Conservation (phyloP, 2,329 filamentous ascomycete genomes). For the Fusarium sp. region DNA sequence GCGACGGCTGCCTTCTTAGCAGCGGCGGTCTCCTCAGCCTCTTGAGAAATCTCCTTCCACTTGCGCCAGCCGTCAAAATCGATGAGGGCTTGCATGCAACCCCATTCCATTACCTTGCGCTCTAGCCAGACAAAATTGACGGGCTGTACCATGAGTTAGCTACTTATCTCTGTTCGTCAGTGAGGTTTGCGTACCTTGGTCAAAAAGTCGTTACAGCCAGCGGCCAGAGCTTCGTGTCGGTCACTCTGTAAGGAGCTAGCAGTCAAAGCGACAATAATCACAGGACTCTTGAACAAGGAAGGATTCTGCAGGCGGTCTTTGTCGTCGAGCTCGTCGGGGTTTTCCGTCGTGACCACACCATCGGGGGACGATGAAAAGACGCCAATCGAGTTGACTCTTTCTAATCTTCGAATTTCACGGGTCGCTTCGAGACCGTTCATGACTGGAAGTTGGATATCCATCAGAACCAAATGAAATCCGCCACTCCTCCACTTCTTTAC, state of each 20-base stretch:
- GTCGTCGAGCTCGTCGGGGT: constrained; percentile 60
- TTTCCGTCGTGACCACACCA: constrained; percentile 56
- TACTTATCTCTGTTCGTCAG: not conserved
- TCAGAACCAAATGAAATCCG: constrained; percentile 94
- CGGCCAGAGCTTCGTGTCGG: constrained; percentile 91
- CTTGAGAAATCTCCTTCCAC: constrained; percentile 85
- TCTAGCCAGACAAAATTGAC: constrained; percentile 98
- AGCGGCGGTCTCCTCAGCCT: constrained; percentile 54
- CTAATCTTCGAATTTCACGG: constrained; percentile 89
- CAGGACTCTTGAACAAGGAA: constrained; percentile 88
- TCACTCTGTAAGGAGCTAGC: constrained; percentile 95
- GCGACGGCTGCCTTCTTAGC: constrained; percentile 52
- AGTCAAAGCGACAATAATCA: constrained; percentile 97
- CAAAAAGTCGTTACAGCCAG: constrained; percentile 97
- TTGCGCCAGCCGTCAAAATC: constrained; percentile 98
- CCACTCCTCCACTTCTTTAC: constrained; percentile 92
- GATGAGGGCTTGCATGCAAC: constrained; percentile 98
- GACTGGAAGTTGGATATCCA: constrained; percentile 97
- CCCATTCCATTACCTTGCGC: constrained; percentile 98
- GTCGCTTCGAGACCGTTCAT: constrained; percentile 97
- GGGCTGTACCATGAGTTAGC: constrained; percentile 64
- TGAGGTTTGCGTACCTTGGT: constrained; percentile 76
- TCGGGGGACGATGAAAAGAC: constrained; percentile 80
- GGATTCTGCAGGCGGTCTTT: constrained; percentile 75
- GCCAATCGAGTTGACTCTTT: constrained; percentile 90